Conservation (phyloP, 2,329 filamentous ascomycete genomes). For the Malbranchea cinnamomea region DNA sequence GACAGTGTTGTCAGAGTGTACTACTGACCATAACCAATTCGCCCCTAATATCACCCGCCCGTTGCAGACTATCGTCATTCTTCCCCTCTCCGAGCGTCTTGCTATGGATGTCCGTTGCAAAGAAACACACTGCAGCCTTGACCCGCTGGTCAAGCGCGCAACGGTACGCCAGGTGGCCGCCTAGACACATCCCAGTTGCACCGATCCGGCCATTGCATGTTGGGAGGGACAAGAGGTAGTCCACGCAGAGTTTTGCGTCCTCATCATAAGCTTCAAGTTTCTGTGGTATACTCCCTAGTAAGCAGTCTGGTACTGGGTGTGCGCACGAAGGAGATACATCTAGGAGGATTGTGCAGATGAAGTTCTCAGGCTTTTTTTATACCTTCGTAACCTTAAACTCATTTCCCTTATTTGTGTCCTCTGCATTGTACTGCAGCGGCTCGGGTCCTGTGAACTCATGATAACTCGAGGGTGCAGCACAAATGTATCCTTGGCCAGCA, state of each 20-base stretch:
- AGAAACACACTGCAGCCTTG: slow-evolving; percentile 68
- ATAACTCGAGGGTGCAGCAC: slow-evolving; percentile 78
- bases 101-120: slow-evolving; percentile 80
- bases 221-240: slow-evolving; percentile 53
- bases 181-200: slow-evolving; percentile 80
- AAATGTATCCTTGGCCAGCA: slow-evolving; percentile 83
- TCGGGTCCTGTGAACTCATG: slow-evolving; percentile 77
- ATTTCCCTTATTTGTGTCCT: slow-evolving; percentile 79
- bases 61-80: slow-evolving; percentile 45
- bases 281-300: slow-evolving; percentile 25
- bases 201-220: slow-evolving; percentile 74
- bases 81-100: slow-evolving; percentile 57
- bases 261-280: slow-evolving; percentile 76
- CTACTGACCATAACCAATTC: slow-evolving; percentile 57
- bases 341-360: neutral
- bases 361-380: neutral
- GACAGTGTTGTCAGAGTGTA: too few relatives aligned
- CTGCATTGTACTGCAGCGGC: slow-evolving; percentile 68
- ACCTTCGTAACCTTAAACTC: slow-evolving; percentile 72
- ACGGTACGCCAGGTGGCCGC: slow-evolving; percentile 69
- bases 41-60: slow-evolving; percentile 53
- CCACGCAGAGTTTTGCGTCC: slow-evolving; percentile 53
- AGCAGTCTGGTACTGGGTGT: neutral
- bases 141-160: slow-evolving; percentile 63
- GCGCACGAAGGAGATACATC: neutral